Evolutionary conservation across 1,284 basidiomycete genomes (phyloP).

Genomic region (Earliella scabrosa): DNA sequence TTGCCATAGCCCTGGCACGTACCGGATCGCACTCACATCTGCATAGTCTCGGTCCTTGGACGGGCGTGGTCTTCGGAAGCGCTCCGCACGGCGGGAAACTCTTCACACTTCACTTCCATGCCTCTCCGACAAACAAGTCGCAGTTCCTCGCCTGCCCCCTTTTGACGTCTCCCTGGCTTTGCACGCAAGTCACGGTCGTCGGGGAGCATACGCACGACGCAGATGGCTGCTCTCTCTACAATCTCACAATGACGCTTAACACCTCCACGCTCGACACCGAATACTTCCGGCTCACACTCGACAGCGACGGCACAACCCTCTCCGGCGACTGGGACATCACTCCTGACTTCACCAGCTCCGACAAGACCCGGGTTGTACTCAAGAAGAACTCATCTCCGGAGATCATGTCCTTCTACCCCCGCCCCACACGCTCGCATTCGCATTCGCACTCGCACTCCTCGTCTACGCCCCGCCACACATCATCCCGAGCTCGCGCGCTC

Average conservation of each 20-base stretch:
- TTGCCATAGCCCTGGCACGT: not conserved
- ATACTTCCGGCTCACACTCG: not conserved
- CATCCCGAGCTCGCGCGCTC: too few relatives aligned
- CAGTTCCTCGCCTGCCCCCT: too few relatives aligned
- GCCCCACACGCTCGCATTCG: too few relatives aligned
- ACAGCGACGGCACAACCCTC: slow-evolving; percentile 3
- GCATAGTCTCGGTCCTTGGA: slow-evolving; percentile 13
- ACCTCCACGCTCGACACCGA: not conserved
- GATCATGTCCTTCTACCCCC: slow-evolving; percentile 27
- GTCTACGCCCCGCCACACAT: too few relatives aligned
- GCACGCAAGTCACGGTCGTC: too few relatives aligned
- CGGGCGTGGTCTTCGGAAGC: not conserved
- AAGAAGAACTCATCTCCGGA: slow-evolving; percentile 14
- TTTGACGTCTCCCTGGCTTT: not conserved
- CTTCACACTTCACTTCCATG: not conserved
- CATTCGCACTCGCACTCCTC: too few relatives aligned
- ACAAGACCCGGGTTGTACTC: too few relatives aligned
- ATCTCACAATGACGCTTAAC: not conserved
- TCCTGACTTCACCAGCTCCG: too few relatives aligned
- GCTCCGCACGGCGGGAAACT: not conserved
- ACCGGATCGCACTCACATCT: too few relatives aligned
- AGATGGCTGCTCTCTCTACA: not conserved
- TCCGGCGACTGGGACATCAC: not conserved
- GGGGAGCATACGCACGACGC: not conserved
- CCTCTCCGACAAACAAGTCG: not conserved